These are phyloP conservation scores for Nothophoma quercina DNA, from an alignment of 2,329 filamentous ascomycete species.

Conservation along the genomic window DNA sequence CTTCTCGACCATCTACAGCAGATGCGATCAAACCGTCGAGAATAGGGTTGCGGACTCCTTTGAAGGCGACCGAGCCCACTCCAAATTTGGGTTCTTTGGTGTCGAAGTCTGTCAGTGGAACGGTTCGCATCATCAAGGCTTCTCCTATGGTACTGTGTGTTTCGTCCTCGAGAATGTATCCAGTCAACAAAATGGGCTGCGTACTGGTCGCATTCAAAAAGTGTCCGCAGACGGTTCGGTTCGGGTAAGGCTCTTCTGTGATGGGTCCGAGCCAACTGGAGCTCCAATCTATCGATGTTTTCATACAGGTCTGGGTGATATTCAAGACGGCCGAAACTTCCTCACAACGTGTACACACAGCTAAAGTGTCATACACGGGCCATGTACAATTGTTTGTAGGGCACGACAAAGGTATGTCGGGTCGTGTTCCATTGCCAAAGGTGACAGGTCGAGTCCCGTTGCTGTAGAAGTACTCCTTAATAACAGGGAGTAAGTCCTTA, in stretches of 20 bases:
- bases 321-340: slow-evolving; percentile 19
- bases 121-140: slow-evolving; percentile 18
- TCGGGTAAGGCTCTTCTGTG: slow-evolving; percentile 14
- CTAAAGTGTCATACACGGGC: slow-evolving; percentile 35
- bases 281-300: slow-evolving; percentile 27
- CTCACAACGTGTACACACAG: slow-evolving; percentile 32
- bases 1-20: slow-evolving; percentile 1
- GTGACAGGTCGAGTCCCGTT: slow-evolving; percentile 31
- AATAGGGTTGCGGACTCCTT: slow-evolving; percentile 20
- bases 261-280: not conserved
- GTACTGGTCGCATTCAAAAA: slow-evolving; percentile 33
- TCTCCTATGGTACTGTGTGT: slow-evolving; percentile 7
- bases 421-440: slow-evolving; percentile 32
- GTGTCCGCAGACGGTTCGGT: slow-evolving; percentile 33
- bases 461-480: not conserved
- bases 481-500: not conserved
- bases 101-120: slow-evolving; percentile 17
- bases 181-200: slow-evolving; percentile 24
- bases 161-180: slow-evolving; percentile 12
- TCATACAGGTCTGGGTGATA: slow-evolving; percentile 14
- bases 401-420: slow-evolving; percentile 36
- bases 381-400: slow-evolving; percentile 41
- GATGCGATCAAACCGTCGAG: slow-evolving; percentile 17
- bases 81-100: slow-evolving; percentile 7
- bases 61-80: slow-evolving; percentile 29